Evolutionary conservation across 768 basidiomycete genomes (phyloP).

Genomic region (Lentinula boryana): DNA sequence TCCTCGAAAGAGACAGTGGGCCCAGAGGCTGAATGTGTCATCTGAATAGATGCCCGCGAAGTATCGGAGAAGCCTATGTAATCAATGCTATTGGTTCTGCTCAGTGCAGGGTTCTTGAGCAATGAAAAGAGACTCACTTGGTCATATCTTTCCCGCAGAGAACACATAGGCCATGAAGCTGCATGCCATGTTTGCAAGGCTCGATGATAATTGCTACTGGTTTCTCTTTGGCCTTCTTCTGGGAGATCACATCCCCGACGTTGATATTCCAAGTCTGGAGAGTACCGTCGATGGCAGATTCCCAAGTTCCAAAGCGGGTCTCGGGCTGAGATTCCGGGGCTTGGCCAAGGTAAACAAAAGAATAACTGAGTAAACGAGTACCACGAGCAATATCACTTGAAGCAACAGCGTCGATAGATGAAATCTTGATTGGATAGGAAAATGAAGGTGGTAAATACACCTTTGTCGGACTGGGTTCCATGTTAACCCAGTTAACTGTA

Average conservation of each 20-base stretch:
- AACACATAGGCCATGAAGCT: conserved; percentile 87
- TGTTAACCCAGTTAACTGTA: not conserved
- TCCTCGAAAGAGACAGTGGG: conserved; percentile 91
- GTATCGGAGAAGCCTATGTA: conserved; percentile 87
- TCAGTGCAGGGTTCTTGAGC: conserved; percentile 4
- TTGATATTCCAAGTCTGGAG: conserved; percentile 67
- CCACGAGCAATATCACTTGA: conserved; percentile 56
- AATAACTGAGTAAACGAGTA: conserved; percentile 77
- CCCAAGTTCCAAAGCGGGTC: conserved; percentile 86
- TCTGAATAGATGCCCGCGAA: conserved; percentile 82
- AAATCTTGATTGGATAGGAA: conserved; percentile 82
- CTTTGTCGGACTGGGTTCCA: conserved; percentile 54
- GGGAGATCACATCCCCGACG: conserved; percentile 58
- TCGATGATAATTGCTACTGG: conserved; percentile 69
- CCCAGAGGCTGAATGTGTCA: conserved; percentile 89
- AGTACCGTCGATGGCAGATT: conserved; percentile 77
- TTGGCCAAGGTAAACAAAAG: conserved; percentile 57
- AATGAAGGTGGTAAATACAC: conserved; percentile 72
- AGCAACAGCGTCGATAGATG: conserved; percentile 52
- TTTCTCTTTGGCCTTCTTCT: conserved; percentile 49
- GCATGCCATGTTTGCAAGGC: conserved; percentile 95
- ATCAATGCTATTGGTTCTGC: conserved; percentile 46
- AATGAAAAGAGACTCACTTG: conserved; percentile 43
- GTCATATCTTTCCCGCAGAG: conserved; percentile 96
- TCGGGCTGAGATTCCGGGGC: conserved; percentile 45